Percentiles rank a stretch among this genome's conserved stretches.
phyloP scores from a whole-genome alignment of 345 rosid species.

The Rubroshorea leprosula region DNA sequence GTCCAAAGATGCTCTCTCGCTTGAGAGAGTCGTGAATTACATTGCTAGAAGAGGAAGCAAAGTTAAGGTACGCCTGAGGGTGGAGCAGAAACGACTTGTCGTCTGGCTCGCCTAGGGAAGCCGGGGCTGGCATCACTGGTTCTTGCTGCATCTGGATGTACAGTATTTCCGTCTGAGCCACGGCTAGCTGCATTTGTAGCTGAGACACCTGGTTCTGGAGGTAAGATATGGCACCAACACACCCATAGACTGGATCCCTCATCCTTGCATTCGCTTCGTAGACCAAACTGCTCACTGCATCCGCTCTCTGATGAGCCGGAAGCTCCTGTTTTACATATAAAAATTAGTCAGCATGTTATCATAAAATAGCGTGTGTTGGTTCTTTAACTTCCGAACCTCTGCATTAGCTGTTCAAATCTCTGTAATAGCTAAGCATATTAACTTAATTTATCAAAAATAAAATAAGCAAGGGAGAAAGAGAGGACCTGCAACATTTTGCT shows the following conservation, averaged over 20 bases:
- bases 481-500: neutral
- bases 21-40: constrained; percentile 55
- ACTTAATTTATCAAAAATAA: too few relatives aligned
- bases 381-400: too few relatives aligned
- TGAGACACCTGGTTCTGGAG: constrained; percentile 77
- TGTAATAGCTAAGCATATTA: too few relatives aligned
- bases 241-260: neutral
- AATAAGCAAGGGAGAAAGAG: neutral
- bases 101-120: constrained; percentile 22
- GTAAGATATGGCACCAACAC: constrained; percentile 26
- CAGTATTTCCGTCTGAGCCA: constrained; percentile 73
- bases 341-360: neutral
- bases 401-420: too few relatives aligned
- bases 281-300: neutral
- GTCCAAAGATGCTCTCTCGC: constrained; percentile 77
- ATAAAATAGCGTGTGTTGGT: too few relatives aligned
- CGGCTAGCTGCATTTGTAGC: constrained; percentile 75
- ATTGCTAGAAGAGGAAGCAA: constrained; percentile 48
- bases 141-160: constrained; percentile 78
- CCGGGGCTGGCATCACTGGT: constrained; percentile 25
- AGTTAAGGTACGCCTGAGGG: constrained; percentile 37
- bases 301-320: neutral
- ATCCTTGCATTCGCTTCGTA: neutral
- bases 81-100: constrained; percentile 37
- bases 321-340: neutral